Conservation (phyloP, 352 stramenopile genomes). For the Pythium plurisporium region DNA sequence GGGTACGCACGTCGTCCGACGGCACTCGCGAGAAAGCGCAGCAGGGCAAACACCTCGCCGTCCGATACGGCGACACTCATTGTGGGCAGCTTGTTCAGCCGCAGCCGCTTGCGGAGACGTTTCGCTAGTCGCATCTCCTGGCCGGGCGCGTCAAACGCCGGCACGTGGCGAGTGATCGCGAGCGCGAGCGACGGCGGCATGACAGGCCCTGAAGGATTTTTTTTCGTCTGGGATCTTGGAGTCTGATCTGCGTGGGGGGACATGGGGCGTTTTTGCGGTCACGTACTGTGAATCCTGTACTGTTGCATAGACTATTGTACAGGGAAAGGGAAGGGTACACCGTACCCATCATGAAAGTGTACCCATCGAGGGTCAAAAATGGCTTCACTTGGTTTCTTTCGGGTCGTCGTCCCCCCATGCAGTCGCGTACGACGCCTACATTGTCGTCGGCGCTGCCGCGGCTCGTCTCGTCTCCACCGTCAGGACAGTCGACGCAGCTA, state of each 20-base stretch:
- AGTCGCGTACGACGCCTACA: neutral
- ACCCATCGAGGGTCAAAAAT: constrained; percentile 2
- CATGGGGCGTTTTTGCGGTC: neutral
- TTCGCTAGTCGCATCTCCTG: constrained; percentile 23
- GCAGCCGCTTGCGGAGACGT: constrained; percentile 17
- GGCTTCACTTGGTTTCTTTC: too few relatives aligned
- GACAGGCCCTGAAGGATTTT: too few relatives aligned
- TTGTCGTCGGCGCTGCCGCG: neutral
- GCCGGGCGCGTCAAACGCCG: constrained; percentile 43
- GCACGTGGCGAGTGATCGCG: constrained; percentile 23
- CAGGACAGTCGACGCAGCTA: neutral
- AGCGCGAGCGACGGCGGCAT: constrained; percentile 17
- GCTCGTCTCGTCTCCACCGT: neutral
- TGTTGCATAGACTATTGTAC: neutral
- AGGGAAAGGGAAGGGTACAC: neutral
- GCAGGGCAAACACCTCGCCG: constrained; percentile 15
- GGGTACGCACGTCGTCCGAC: neutral
- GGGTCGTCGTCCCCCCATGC: too few relatives aligned
- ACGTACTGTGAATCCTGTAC: neutral
- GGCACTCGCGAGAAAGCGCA: constrained; percentile 2
- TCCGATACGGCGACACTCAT: constrained; percentile 17
- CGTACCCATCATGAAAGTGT: neutral
- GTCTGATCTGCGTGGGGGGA: neutral
- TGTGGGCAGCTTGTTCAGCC: neutral
- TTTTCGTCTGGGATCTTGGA: neutral